Base-by-base conservation (phyloP, 257 asterid genomes). In the Plantago elongata region DNA sequence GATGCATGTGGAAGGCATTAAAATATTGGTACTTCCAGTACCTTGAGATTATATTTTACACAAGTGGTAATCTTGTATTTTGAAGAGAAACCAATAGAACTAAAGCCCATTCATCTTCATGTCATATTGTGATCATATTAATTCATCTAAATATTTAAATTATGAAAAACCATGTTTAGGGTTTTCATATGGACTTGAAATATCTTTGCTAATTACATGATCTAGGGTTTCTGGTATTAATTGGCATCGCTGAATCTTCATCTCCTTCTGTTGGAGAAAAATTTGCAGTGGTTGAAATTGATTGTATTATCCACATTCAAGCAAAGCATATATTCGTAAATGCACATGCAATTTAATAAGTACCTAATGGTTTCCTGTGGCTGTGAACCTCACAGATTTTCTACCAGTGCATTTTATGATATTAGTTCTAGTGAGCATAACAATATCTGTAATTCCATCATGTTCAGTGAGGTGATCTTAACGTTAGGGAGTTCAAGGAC, bases 401-500 rank as follows among this genome's bases (percentile, higher is more conserved):
- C 13, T 44, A 42, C 60, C 63, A 45, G 37, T 42, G 54, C 73
- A 37, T 48, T 58, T 54, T 55, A n/a, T 59, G 18, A 60, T 48
- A 30, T 51, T 52, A 17, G 11, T 50, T 40, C 1, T 54, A 54
- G 43, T 37, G 18, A 54, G 59, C 42, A 54, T 54, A 54, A 27
- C 17, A 54, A 54, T 54, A 17, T 54, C 15, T 54, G 44, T 42
- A 18, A 46, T 51, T 62, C 50, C 46, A 13, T 72, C 58, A 62
- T 73, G 64, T 75, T 62, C 90, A 93, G 99, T 78, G 99, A 93
- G 87, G 97, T 93, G 74, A 89, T 93, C 63, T 80, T 93, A 86
- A 93, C 97, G 16, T 77, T 93, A 74, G 99, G 99, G 73, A 87
- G 95, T 83, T 93, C 99, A 71, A 82, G 79, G 68, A 93, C 97